Conservation (phyloP, 768 basidiomycete species). For the Collybiopsis luxurians region DNA sequence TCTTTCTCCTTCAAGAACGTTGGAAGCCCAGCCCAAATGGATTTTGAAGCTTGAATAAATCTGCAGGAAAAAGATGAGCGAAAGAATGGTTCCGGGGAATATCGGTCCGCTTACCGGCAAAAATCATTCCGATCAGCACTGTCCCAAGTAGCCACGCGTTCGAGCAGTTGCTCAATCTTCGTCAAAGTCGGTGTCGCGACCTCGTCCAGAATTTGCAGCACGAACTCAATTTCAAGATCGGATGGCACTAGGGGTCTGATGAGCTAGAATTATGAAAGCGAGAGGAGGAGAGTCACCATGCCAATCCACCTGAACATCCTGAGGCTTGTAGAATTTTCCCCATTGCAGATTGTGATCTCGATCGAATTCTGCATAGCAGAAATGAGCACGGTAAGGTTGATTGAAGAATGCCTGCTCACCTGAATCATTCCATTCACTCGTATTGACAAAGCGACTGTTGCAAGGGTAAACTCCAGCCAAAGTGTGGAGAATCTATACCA, state of each 20-base stretch:
- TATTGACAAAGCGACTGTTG: constrained; percentile 80
- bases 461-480: constrained; percentile 73
- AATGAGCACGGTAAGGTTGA: not conserved
- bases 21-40: constrained; percentile 76
- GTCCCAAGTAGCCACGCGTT: constrained; percentile 58
- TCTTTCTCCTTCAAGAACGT: constrained; percentile 60
- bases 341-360: constrained; percentile 64
- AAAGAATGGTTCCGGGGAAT: not conserved
- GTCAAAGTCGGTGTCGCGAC: constrained; percentile 66
- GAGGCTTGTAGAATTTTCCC: constrained; percentile 76
- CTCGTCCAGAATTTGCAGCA: constrained; percentile 70
- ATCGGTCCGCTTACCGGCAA: constrained; percentile 57
- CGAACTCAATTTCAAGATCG: constrained; percentile 72
- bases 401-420: constrained; percentile 41
- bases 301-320: constrained; percentile 87
- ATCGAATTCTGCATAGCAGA: constrained; percentile 43
- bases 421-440: constrained; percentile 73
- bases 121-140: constrained; percentile 73
- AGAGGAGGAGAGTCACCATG: constrained; percentile 73
- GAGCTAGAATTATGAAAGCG: not conserved
- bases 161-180: constrained; percentile 63
- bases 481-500: constrained; percentile 49
- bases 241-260: constrained; percentile 47
- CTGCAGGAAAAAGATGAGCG: constrained; percentile 26
- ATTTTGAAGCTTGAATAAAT: constrained; percentile 66